Evolutionary conservation across 129 eudicot species (phyloP).

Genomic region (Solidago caesia): DNA sequence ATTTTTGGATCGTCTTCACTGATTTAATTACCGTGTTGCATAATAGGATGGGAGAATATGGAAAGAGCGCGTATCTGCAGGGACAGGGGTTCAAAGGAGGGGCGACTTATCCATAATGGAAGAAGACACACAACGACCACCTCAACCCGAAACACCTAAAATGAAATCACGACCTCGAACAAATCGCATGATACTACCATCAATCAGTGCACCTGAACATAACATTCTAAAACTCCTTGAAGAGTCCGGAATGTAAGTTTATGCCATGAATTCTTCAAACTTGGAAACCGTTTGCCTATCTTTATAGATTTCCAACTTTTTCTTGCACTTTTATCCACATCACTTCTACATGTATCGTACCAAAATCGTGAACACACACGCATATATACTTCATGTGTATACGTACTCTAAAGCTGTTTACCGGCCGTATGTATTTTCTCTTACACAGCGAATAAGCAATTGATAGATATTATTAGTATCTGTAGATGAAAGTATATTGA

Average conservation of each 20-base stretch:
- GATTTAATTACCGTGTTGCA: not conserved
- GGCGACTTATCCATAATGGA: conserved; percentile 48
- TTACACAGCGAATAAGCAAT: not conserved
- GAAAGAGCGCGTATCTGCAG: conserved; percentile 93
- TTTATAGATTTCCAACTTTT: not conserved
- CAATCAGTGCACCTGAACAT: conserved; percentile 87
- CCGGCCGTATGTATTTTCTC: not conserved
- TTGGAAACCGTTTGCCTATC: not conserved
- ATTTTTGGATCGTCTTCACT: not conserved
- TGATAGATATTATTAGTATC: not conserved
- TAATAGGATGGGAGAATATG: conserved; percentile 90
- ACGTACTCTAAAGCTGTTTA: conserved; percentile 1
- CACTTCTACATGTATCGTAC: not conserved
- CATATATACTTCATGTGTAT: conserved; percentile 20
- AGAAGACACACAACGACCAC: conserved; percentile 39
- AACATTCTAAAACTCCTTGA: conserved; percentile 75
- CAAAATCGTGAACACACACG: conserved; percentile 1
- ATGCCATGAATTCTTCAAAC: not conserved
- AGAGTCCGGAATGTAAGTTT: conserved; percentile 62
- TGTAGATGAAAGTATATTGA: not conserved
- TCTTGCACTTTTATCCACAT: not conserved
- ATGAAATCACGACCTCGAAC: conserved; percentile 47
- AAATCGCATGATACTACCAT: conserved; percentile 72
- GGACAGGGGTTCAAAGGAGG: conserved; percentile 47
- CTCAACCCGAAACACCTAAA: conserved; percentile 43